A percentile compares a stretch with the other conserved stretches of the same genome.
Conservation (phyloP, 495 filamentous ascomycete genomes). For the Rhypophila decipiens region DNA sequence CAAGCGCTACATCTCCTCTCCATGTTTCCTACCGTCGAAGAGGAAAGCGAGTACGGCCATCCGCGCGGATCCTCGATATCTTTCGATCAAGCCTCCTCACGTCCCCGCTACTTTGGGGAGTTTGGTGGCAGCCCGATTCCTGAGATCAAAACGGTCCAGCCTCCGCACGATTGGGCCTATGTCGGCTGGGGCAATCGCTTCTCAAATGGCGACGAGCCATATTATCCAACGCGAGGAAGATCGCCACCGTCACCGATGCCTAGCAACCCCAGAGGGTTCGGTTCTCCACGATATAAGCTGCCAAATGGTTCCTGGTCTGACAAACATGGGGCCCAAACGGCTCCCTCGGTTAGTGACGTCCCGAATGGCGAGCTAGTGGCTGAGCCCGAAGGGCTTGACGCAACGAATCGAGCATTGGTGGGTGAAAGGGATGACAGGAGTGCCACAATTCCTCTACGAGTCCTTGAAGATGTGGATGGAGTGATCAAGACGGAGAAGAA, state of each 20-base stretch:
- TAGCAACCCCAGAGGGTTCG: conserved; percentile 27
- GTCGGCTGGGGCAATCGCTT: conserved; percentile 10
- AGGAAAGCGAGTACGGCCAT: conserved; percentile 19
- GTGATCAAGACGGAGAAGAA: too few relatives aligned
- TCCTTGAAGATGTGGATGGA: too few relatives aligned
- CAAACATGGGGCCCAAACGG: conserved; percentile 10
- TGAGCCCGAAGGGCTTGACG: too few relatives aligned
- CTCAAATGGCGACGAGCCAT: conserved; percentile 26
- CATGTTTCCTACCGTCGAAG: conserved; percentile 30
- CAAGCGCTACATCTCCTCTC: conserved; percentile 36
- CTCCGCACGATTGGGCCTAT: conserved; percentile 28
- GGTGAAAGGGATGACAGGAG: too few relatives aligned
- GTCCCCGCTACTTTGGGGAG: conserved; percentile 25
- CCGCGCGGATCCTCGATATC: conserved; percentile 22
- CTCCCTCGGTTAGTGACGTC: conserved; percentile 20
- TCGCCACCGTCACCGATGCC: conserved; percentile 41
- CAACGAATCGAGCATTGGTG: too few relatives aligned
- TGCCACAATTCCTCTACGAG: too few relatives aligned
- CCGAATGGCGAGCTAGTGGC: conserved; percentile 10
- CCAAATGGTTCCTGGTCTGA: conserved; percentile 23
- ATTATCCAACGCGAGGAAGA: conserved; percentile 37
- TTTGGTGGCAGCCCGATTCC: conserved; percentile 16
- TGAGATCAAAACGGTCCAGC: conserved; percentile 24
- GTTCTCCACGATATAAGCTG: conserved; percentile 11
- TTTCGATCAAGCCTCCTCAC: conserved; percentile 26